Base-by-base conservation (phyloP, 169 alveolate species). In the Plasmodium berghei region DNA sequence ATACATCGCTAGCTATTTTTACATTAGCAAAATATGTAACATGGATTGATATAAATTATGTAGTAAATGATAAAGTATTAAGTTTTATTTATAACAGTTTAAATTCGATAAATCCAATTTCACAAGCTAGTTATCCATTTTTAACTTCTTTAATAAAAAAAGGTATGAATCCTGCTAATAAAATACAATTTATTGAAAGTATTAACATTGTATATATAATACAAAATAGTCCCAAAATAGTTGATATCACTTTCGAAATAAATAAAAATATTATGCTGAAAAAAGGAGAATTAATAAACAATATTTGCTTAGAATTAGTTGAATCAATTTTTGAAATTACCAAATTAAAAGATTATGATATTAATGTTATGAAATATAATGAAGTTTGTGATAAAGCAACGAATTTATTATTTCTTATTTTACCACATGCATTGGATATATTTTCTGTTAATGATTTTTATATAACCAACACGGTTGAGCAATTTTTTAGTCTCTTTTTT, bases 31-130 rank as follows among this genome's bases (percentile, higher is more conserved):
- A 83, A 59, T 83, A 83, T 83, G 72, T 83, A 6, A 12, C 90
- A 14, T 83, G 90, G 90, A 83, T 83, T 12, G 90, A 83, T 28
- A 61, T 83, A 40, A 83, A 83, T 59, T 83, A 83, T 46, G 90
- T 83, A 2, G 90, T 56, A 9, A 83, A 83, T 45, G 90, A 83
- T 24, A 83, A 83, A 48, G 69, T 83, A 14, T 48, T 83, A 9
- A 61, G 66, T 20, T 67, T 28, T 52, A 67, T 83, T 9, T 83
- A 83, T 45, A 80, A 83, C 26, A 6, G 54, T 22, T 66, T 83
- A 54, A 83, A 64, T 42, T 58, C 72, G 48, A 34, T 40, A 4
- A 83, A 64, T 24, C 18, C 64, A 61, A 67, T 83, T 20, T 67
- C 71, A 5, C 85, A 83, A 46, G 72, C 90, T 1, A 56, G 85